Evolutionary conservation across 2,329 filamentous ascomycete genomes (phyloP).

Genomic region (Sclerotinia spermophila): DNA sequence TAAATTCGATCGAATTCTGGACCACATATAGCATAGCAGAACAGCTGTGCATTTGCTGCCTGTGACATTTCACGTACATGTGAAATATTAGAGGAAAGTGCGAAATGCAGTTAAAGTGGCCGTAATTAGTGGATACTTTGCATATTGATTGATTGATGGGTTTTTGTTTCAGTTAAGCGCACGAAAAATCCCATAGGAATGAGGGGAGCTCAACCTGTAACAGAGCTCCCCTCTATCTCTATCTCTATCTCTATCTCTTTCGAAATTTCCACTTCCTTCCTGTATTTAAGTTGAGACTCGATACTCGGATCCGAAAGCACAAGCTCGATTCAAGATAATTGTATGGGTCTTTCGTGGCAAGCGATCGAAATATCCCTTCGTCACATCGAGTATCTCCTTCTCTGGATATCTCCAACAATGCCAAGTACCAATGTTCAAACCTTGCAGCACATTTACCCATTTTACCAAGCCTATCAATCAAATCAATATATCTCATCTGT

Average conservation of each 20-base stretch:
- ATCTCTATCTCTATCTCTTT: neutral
- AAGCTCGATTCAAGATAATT: neutral
- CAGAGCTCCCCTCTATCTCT: neutral
- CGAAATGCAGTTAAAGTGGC: neutral
- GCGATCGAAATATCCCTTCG: neutral
- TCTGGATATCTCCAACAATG: neutral
- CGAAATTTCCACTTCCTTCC: neutral
- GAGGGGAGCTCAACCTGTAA: slow-evolving; percentile 4
- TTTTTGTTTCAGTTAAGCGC: neutral
- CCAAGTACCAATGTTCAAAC: neutral
- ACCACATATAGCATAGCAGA: neutral
- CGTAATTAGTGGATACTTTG: neutral
- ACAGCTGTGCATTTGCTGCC: neutral
- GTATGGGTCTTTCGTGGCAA: neutral
- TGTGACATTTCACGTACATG: slow-evolving; percentile 3
- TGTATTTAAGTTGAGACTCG: neutral
- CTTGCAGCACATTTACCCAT: neutral
- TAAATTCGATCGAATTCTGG: neutral
- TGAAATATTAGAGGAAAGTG: neutral
- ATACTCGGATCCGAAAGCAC: neutral
- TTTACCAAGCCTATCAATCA: neutral
- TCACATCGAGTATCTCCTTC: neutral
- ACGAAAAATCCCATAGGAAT: neutral
- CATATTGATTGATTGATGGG: neutral
- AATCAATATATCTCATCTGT: no score